phyloP scores from a whole-genome alignment of 345 rosid genomes.

The Eutrema yunnanense region DNA sequence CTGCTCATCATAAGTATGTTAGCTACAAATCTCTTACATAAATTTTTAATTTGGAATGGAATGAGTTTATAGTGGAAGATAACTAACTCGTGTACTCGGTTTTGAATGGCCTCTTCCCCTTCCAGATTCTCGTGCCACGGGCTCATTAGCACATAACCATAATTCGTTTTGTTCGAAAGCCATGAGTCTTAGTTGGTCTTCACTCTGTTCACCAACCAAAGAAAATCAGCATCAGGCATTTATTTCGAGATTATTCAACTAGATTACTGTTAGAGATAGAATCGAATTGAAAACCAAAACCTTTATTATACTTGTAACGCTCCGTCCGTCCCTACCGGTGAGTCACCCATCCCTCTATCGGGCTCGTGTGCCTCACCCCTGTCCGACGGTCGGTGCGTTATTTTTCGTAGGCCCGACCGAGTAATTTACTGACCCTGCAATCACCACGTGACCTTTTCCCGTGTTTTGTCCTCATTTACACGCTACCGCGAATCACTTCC shows the following conservation, averaged over 20 bases:
- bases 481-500: no score
- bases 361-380: no score
- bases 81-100: constrained; percentile 83
- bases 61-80: background rate
- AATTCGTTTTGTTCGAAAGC: constrained; percentile 78
- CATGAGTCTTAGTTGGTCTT: constrained; percentile 58
- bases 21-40: background rate
- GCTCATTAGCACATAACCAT: constrained; percentile 63
- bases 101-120: constrained; percentile 84
- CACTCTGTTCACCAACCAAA: constrained; percentile 38
- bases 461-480: no score
- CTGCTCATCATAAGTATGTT: constrained; percentile 31
- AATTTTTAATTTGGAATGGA: background rate
- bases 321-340: no score
- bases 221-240: background rate
- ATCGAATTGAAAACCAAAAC: no score
- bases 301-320: no score
- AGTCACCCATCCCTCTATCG: no score
- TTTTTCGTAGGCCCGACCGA: no score
- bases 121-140: constrained; percentile 88
- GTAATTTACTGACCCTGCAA: no score
- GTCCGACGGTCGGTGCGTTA: no score
- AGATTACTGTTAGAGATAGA: background rate
- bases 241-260: background rate
- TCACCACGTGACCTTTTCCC: no score